These are phyloP conservation scores for barley (Hordeum vulgare) DNA, from an alignment of 176 grass and related monocot genomes.

Conservation along the genomic window MorexV3_pseudomolecules_assembly NC_058518.1:478262625-478263124, in stretches of 20 bases:
- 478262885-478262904: background rate
- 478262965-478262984: no score
- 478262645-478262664: background rate
- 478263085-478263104: conserved; percentile 27
- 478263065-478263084: conserved; percentile 35
- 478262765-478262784: conserved; percentile 47
- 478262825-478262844: conserved; percentile 17
- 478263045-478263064: background rate
- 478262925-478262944: background rate
- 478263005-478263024: background rate
- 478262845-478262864: conserved; percentile 50
- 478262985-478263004: no score
- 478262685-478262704: conserved; percentile 23
- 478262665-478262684: background rate
- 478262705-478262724: conserved; percentile 62
- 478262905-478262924: background rate
- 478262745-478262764: conserved; percentile 63
- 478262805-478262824: conserved; percentile 47
- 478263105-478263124: conserved; percentile 45
- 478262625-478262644: background rate
- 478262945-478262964: background rate
- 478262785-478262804: conserved; percentile 33
- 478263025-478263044: background rate
- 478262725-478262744: conserved; percentile 51
- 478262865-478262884: conserved; percentile 4